Evolutionary conservation across 192 early-diverging fungal genomes (phyloP).

Genomic region (Funneliformis mosseae): DNA sequence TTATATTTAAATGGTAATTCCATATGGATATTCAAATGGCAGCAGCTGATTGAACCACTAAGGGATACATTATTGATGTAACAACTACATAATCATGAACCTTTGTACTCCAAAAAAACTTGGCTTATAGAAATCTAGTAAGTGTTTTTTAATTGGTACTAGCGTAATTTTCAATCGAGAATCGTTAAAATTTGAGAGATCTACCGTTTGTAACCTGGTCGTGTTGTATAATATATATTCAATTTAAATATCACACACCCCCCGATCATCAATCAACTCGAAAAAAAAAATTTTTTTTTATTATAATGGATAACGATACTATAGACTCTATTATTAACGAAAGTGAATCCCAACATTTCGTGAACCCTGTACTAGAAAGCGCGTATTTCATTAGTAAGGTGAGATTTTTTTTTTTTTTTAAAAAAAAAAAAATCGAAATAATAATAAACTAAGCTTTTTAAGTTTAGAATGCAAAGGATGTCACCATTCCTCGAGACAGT

Average conservation of each 20-base stretch:
- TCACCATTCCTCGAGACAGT: neutral
- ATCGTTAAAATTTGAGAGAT: too few species aligned
- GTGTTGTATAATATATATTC: too few species aligned
- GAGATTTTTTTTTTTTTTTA: neutral
- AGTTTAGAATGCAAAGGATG: neutral
- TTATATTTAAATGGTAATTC: too few species aligned
- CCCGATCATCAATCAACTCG: too few species aligned
- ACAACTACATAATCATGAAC: neutral
- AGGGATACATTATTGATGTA: neutral
- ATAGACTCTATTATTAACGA: neutral
- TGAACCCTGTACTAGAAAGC: neutral
- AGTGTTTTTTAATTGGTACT: too few species aligned
- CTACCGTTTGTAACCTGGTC: too few species aligned
- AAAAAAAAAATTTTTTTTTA: neutral
- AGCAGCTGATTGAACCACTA: neutral
- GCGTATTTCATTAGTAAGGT: neutral
- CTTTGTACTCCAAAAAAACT: neutral
- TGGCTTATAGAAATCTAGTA: too few species aligned
- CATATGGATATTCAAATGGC: neutral
- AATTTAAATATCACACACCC: too few species aligned
- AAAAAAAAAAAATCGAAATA: too few species aligned
- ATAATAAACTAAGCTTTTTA: neutral
- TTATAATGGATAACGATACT: neutral
- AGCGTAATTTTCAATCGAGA: too few species aligned
- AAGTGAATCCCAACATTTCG: neutral